Evolutionary conservation across 2,329 filamentous ascomycete genomes (phyloP).

Genomic region (Alternaria viburni): DNA sequence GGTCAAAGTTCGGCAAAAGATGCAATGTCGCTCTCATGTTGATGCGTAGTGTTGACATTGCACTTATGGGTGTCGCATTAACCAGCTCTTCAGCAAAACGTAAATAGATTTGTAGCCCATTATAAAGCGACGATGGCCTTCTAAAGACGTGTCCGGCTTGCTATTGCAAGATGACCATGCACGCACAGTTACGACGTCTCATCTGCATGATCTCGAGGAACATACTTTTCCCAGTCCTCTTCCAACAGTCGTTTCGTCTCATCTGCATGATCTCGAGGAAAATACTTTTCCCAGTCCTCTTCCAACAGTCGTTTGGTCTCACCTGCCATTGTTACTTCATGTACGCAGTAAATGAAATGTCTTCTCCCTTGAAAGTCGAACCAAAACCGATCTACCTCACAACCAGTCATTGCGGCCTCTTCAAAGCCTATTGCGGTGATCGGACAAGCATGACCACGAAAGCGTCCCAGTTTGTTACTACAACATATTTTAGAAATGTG

Average conservation of each 20-base stretch:
- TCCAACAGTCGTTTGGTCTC: neutral
- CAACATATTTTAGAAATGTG: neutral
- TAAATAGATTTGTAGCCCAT: neutral
- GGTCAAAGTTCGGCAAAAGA: fast-evolving
- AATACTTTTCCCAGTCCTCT: neutral
- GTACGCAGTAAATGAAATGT: neutral
- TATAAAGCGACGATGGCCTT: neutral
- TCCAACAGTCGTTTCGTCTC: neutral
- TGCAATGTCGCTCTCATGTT: neutral
- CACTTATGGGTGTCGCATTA: neutral
- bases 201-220: neutral
- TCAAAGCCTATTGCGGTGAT: neutral
- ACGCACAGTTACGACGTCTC: neutral
- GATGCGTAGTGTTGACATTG: neutral
- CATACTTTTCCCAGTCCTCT: neutral
- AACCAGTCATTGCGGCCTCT: neutral
- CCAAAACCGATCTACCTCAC: neutral
- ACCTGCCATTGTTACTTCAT: neutral
- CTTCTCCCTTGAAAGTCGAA: neutral
- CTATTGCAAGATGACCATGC: fast-evolving
- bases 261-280: neutral
- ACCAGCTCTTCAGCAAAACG: fast-evolving
- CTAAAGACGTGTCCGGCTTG: fast-evolving
- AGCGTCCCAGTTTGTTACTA: neutral
- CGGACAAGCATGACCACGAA: neutral